Percentiles rank a stretch among this genome's conserved stretches.
These are phyloP conservation scores for Stentor roeselii DNA, from an alignment of 73 alveolate genomes.

Conservation along the genomic window DNA sequence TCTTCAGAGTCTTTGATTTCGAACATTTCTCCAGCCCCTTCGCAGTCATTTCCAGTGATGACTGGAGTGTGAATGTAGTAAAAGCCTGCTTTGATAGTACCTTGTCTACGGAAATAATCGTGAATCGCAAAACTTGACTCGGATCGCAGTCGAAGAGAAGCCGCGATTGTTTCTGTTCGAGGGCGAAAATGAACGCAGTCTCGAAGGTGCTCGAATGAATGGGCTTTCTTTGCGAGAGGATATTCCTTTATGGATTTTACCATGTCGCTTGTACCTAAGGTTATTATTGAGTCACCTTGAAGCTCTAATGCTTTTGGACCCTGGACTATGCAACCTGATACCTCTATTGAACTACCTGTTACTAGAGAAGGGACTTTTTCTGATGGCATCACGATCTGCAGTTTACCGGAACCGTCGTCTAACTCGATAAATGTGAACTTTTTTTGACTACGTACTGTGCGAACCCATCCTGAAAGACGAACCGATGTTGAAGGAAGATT, in stretches of 20 bases:
- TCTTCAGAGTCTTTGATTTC: constrained; percentile 59
- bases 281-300: constrained; percentile 41
- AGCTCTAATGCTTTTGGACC: constrained; percentile 29
- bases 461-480: background rate
- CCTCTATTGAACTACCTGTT: background rate
- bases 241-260: constrained; percentile 44
- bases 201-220: constrained; percentile 73
- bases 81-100: constrained; percentile 59
- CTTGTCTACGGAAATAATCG: constrained; percentile 54
- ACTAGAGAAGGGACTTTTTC: too few species aligned
- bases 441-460: background rate
- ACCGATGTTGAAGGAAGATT: background rate
- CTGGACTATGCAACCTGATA: background rate
- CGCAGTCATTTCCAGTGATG: constrained; percentile 95
- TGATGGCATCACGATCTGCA: background rate
- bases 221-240: constrained; percentile 80
- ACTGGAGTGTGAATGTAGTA: constrained; percentile 92
- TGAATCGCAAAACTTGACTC: constrained; percentile 82
- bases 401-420: background rate
- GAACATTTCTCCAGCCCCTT: constrained; percentile 99
- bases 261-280: constrained; percentile 74
- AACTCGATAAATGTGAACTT: background rate
- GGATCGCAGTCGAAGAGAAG: constrained; percentile 79
- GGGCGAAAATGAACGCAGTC: constrained; percentile 87
- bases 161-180: constrained; percentile 80